A percentile compares a stretch with the other conserved stretches of the same genome.
phyloP scores from a whole-genome alignment of 352 stramenopile species.

The Globisporangium perplexum region DNA sequence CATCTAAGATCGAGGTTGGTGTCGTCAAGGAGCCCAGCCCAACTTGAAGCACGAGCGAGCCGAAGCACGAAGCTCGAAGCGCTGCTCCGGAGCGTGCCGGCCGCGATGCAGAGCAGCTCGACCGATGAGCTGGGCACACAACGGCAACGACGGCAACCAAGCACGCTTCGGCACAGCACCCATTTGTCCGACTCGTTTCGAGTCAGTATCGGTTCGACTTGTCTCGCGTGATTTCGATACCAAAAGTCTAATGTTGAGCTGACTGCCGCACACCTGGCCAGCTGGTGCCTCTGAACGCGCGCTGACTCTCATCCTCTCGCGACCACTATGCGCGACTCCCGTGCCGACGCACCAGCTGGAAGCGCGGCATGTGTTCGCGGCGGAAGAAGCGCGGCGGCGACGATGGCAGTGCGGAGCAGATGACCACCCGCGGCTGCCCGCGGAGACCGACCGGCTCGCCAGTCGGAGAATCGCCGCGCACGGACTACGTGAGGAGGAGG shows the following conservation, averaged over 20 bases:
- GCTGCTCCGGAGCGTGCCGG: not conserved
- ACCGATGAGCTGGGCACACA: too few relatives aligned
- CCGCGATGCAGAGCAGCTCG: too few relatives aligned
- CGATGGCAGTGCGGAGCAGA: too few relatives aligned
- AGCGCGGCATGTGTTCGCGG: not conserved
- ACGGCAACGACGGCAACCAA: not conserved
- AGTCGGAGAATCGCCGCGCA: not conserved
- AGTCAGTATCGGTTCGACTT: not conserved
- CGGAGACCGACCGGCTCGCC: not conserved
- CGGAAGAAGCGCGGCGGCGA: not conserved
- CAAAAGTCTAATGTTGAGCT: not conserved
- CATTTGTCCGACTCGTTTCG: not conserved
- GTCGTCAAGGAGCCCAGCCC: not conserved
- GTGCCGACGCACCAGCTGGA: not conserved
- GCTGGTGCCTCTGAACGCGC: not conserved
- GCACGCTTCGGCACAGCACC: too few relatives aligned
- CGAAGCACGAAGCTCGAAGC: too few relatives aligned
- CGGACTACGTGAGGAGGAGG: not conserved
- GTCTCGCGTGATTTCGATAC: not conserved
- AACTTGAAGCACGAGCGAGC: not conserved
- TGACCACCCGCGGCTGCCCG: too few relatives aligned
- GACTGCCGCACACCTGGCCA: not conserved
- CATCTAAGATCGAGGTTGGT: too few relatives aligned
- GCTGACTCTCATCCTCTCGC: not conserved
- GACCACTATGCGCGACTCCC: not conserved